Evolutionary conservation across 2,329 filamentous ascomycete genomes (phyloP).

Genomic region (Cadophora luteo-olivacea): DNA sequence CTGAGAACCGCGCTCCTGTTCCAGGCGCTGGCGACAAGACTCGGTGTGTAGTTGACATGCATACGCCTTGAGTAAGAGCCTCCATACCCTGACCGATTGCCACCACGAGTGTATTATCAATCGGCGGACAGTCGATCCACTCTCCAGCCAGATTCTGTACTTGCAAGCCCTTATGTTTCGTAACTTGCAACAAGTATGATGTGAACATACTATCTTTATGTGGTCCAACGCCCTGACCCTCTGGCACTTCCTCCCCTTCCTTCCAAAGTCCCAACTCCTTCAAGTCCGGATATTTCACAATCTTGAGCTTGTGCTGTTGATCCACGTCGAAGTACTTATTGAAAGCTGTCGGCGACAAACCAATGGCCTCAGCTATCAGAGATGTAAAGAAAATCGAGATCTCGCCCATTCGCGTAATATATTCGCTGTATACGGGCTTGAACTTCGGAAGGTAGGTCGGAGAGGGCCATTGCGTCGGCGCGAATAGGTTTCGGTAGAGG

Average conservation of each 20-base stretch:
- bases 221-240: constrained; percentile 72
- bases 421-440: constrained; percentile 71
- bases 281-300: constrained; percentile 83
- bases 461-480: constrained; percentile 83
- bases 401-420: constrained; percentile 76
- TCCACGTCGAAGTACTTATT: constrained; percentile 75
- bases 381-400: constrained; percentile 78
- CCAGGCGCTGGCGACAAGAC: constrained; percentile 77
- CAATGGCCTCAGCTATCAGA: constrained; percentile 84
- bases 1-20: constrained; percentile 74
- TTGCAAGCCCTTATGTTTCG: constrained; percentile 76
- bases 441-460: constrained; percentile 68
- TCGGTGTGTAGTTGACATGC: constrained; percentile 81
- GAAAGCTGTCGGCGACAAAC: constrained; percentile 73
- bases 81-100: constrained; percentile 89
- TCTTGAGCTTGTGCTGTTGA: constrained; percentile 85
- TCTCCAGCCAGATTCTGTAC: constrained; percentile 79
- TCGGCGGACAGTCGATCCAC: constrained; percentile 84
- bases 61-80: constrained; percentile 83
- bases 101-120: constrained; percentile 80
- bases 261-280: constrained; percentile 58
- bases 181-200: constrained; percentile 82
- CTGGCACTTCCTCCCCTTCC: constrained; percentile 42
- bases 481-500: constrained; percentile 75
- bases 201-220: constrained; percentile 88